Conservation (phyloP, 2,329 filamentous ascomycete genomes). For the Penicillium sp. region DNA sequence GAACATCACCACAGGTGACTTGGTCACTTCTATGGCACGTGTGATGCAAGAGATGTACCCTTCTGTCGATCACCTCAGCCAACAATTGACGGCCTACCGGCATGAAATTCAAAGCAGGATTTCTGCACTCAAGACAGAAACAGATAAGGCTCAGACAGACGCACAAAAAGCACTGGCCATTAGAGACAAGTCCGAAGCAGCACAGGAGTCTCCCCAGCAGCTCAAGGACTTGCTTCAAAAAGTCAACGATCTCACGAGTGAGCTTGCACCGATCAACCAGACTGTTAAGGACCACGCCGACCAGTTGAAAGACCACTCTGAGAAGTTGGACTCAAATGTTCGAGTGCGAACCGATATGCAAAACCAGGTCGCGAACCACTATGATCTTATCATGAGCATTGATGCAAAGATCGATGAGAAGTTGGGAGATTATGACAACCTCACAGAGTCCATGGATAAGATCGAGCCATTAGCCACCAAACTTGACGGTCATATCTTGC, state of each 20-base stretch:
- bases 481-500: background rate
- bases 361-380: background rate
- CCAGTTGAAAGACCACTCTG: background rate
- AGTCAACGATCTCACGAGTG: background rate
- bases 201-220: background rate
- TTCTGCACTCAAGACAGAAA: background rate
- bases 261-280: background rate
- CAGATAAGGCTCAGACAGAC: background rate
- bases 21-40: slow-evolving; percentile 37
- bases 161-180: background rate
- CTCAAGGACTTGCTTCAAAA: background rate
- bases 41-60: slow-evolving; percentile 40
- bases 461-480: slow-evolving; percentile 6
- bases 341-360: background rate
- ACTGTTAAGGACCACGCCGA: background rate
- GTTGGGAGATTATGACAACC: slow-evolving; percentile 7
- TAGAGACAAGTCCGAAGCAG: background rate
- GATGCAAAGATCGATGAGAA: background rate
- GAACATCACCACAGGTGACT: slow-evolving; percentile 45
- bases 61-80: slow-evolving; percentile 7
- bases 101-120: background rate
- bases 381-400: background rate
- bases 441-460: background rate
- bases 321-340: background rate
- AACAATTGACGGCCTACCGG: background rate